A percentile compares a stretch with the other conserved stretches of the same genome.
phyloP scores from a whole-genome alignment of 108 stramenopile genomes.

The Stephanodiscus minutulus region DNA sequence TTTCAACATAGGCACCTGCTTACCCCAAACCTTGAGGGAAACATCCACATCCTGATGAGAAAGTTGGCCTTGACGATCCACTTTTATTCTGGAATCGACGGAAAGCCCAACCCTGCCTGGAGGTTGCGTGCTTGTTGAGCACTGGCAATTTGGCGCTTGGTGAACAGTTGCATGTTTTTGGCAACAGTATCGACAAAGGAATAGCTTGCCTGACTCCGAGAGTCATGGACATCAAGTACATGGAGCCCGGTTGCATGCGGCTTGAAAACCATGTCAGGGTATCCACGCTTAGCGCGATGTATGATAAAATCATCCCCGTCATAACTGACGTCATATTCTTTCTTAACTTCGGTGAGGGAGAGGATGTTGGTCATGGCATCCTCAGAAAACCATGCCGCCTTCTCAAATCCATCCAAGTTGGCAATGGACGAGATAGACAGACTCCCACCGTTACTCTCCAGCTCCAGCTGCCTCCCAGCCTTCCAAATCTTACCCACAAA shows the following conservation, averaged over 20 bases:
- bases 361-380: conserved; percentile 12
- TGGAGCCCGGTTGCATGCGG: background rate
- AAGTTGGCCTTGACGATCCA: conserved; percentile 4
- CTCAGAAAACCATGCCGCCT: background rate
- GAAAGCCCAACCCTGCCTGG: conserved; percentile 2
- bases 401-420: background rate
- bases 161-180: no score
- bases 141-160: background rate
- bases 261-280: background rate
- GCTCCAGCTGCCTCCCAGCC: background rate
- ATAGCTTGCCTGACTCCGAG: background rate
- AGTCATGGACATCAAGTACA: background rate
- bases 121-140: conserved; percentile 6
- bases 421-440: background rate
- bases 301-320: background rate
- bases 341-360: background rate
- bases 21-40: no score
- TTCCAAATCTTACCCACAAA: background rate
- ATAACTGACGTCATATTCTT: conserved; percentile 1
- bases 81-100: no score
- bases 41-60: no score
- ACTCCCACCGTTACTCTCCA: conserved; percentile 4
- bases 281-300: background rate
- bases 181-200: background rate
- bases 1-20: no score